A percentile compares a stretch with the other conserved stretches of the same genome.
Evolutionary conservation across 2,329 filamentous ascomycete species (phyloP).

Genomic region (Alternaria triticina): DNA sequence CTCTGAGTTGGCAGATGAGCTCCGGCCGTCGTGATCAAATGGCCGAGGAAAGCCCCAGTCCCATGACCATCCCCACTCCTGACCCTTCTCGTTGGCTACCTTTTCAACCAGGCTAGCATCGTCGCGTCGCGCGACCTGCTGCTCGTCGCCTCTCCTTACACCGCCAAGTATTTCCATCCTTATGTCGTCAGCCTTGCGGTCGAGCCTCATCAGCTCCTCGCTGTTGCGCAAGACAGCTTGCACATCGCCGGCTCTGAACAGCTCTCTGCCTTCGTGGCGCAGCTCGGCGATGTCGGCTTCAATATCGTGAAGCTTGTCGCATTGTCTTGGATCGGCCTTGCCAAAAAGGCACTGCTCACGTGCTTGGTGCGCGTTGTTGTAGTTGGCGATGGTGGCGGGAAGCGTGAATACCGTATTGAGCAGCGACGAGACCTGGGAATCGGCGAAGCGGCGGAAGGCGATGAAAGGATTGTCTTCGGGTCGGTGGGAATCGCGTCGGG

Average conservation of each 20-base stretch:
- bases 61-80: conserved; percentile 46
- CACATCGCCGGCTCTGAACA: conserved; percentile 35
- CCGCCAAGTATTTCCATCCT: conserved; percentile 31
- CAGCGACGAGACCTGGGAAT: conserved; percentile 63
- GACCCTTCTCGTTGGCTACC: conserved; percentile 39
- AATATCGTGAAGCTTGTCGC: conserved; percentile 32
- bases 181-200: conserved; percentile 33
- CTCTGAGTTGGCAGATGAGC: background rate
- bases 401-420: conserved; percentile 59
- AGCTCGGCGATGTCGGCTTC: conserved; percentile 28
- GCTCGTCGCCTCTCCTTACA: background rate
- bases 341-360: conserved; percentile 43
- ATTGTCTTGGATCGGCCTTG: conserved; percentile 35
- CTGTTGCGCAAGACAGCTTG: conserved; percentile 38
- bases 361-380: conserved; percentile 38
- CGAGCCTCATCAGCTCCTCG: conserved; percentile 40
- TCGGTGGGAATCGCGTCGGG: conserved; percentile 19
- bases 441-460: conserved; percentile 66
- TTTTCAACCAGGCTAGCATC: conserved; percentile 33
- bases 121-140: background rate
- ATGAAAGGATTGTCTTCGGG: conserved; percentile 61
- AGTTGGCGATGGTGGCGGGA: conserved; percentile 39
- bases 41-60: conserved; percentile 41
- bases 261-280: conserved; percentile 32
- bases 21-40: conserved; percentile 25